Percentiles rank a stretch among this genome's conserved stretches.
phyloP scores from a whole-genome alignment of 495 filamentous ascomycete species.

The Bacidia rubella region DNA sequence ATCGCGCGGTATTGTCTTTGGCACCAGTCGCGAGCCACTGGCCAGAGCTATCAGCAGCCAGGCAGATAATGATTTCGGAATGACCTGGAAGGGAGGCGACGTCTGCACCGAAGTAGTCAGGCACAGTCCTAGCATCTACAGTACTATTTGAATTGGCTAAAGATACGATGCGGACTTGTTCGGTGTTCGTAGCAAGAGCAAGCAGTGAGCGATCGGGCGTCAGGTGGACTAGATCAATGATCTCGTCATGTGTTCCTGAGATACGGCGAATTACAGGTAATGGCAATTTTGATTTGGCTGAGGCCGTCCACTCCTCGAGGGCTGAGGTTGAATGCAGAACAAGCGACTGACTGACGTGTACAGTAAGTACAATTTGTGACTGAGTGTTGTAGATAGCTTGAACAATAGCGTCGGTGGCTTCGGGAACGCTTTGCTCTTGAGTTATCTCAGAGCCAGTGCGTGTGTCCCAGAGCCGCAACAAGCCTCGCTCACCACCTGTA shows the following conservation, averaged over 20 bases:
- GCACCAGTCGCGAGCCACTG: constrained; percentile 91
- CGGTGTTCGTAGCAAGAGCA: constrained; percentile 87
- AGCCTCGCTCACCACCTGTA: constrained; percentile 76
- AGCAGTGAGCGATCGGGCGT: constrained; percentile 65
- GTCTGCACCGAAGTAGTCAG: constrained; percentile 72
- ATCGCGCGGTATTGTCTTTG: constrained; percentile 86
- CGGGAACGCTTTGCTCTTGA: constrained; percentile 45
- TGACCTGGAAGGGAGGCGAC: constrained; percentile 75
- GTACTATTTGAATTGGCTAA: constrained; percentile 30
- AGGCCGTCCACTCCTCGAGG: no score
- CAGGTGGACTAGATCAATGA: constrained; percentile 82
- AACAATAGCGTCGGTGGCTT: constrained; percentile 66
- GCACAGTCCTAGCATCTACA: constrained; percentile 20
- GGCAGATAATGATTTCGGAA: constrained; percentile 85
- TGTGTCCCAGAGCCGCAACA: constrained; percentile 68
- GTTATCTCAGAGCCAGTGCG: constrained; percentile 67
- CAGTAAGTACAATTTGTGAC: constrained; percentile 56
- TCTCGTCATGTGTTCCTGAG: constrained; percentile 93
- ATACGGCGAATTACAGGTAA: constrained; percentile 54
- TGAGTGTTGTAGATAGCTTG: constrained; percentile 49
- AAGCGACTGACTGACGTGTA: constrained; percentile 83
- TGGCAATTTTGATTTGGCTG: constrained; percentile 26
- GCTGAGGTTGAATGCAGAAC: constrained; percentile 55
- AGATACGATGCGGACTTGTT: constrained; percentile 78
- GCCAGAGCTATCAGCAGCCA: constrained; percentile 92